Evolutionary conservation across 352 stramenopile genomes (phyloP).

Genomic region (Globisporangium polare): DNA sequence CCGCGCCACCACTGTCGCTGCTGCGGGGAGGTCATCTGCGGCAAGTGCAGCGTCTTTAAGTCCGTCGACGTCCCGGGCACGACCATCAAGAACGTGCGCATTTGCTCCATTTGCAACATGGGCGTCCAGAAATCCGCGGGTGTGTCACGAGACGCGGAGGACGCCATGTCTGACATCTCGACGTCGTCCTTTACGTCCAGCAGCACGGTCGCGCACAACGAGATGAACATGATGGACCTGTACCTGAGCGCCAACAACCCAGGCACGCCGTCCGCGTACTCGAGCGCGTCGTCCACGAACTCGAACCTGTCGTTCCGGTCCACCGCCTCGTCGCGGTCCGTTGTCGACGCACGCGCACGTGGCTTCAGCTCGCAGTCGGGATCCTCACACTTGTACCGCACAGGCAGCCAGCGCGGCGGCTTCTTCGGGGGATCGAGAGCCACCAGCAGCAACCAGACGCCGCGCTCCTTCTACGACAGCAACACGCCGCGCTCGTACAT

Average conservation of each 20-base stretch:
- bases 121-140: conserved; percentile 57
- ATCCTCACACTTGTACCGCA: conserved; percentile 3
- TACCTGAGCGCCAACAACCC: conserved; percentile 61
- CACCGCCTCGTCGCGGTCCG: conserved; percentile 59
- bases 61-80: conserved; percentile 78
- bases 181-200: conserved; percentile 75
- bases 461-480: conserved; percentile 45
- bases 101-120: conserved; percentile 85
- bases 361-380: conserved; percentile 13
- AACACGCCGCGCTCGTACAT: conserved; percentile 75
- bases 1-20: conserved; percentile 83
- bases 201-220: conserved; percentile 76
- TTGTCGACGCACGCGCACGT: conserved; percentile 33
- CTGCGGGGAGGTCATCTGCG: conserved; percentile 87
- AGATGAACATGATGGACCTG: conserved; percentile 84
- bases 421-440: conserved; percentile 6
- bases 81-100: conserved; percentile 78
- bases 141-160: conserved; percentile 30
- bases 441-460: conserved; percentile 16
- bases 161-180: conserved; percentile 72
- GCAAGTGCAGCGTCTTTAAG: conserved; percentile 83
- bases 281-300: conserved; percentile 54
- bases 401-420: conserved; percentile 11
- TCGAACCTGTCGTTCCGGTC: conserved; percentile 81
- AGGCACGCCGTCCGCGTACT: conserved; percentile 72